Evolutionary conservation across 2,329 filamentous ascomycete genomes (phyloP).

Genomic region (Alternaria arborescens): DNA sequence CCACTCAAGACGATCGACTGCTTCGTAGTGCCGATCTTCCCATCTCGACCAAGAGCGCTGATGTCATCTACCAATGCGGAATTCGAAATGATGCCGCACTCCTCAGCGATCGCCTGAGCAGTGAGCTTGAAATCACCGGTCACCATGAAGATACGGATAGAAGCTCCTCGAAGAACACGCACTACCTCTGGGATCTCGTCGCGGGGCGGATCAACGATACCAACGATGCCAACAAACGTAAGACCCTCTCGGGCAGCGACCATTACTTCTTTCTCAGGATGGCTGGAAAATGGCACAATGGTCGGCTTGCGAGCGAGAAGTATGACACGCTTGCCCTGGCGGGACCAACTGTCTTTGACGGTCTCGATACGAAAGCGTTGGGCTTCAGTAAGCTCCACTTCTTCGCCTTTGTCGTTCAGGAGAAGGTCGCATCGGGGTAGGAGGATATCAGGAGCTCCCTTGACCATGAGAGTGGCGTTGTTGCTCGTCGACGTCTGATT

Average conservation of each 20-base stretch:
- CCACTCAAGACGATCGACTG: conserved; percentile 47
- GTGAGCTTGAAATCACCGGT: conserved; percentile 82
- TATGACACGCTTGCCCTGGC: conserved; percentile 72
- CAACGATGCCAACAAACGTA: conserved; percentile 65
- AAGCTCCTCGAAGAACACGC: conserved; percentile 71
- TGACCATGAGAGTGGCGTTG: conserved; percentile 70
- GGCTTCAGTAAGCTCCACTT: conserved; percentile 57
- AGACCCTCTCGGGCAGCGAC: conserved; percentile 61
- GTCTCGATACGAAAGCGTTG: conserved; percentile 61
- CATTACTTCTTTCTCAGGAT: conserved; percentile 67
- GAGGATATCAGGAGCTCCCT: conserved; percentile 79
- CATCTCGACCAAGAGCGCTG: conserved; percentile 57
- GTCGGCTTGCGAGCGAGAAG: conserved; percentile 70
- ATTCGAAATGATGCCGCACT: conserved; percentile 74
- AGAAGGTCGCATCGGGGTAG: conserved; percentile 69
- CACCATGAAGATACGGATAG: conserved; percentile 82
- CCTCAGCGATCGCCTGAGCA: conserved; percentile 74
- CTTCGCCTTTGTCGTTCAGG: conserved; percentile 64
- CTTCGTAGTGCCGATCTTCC: conserved; percentile 35
- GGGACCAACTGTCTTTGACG: conserved; percentile 74
- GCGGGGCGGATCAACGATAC: conserved; percentile 67
- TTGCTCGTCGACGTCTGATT: conserved; percentile 40
- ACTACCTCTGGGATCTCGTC: conserved; percentile 68
- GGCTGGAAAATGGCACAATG: conserved; percentile 52
- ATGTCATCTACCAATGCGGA: conserved; percentile 62